Evolutionary conservation across 2,329 filamentous ascomycete genomes (phyloP), one percentile per base, ranked within the genome.

Genomic region (Apiospora koreana): DNA sequence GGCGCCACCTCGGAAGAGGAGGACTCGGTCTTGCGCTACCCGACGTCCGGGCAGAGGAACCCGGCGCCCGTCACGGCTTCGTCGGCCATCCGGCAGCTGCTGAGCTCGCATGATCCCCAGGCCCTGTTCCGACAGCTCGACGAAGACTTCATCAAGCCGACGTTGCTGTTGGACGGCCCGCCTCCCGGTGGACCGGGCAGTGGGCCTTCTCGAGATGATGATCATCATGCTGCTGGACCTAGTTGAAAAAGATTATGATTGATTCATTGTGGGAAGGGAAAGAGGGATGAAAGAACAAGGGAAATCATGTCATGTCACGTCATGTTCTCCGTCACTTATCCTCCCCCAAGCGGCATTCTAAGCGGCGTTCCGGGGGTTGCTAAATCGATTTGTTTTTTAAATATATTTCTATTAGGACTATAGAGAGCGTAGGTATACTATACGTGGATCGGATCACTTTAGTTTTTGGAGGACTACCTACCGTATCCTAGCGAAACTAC

Each of bases 111-210:
- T 67, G 96, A 99, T 79, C 94, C 97, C 62, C 93, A 93, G 12
- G 94, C 93, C 64, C 89, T 97, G 83, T 97, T 99, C 81, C 91
- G 91, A 75, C 95, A 97, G 82, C 84, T 99, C 71, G 96, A 99
- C 80, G 96, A 99, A 81, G 94, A 95, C 72, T 98, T 94, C 80
- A 95, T 98, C 81, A 98, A 98, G 85, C 95, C 95, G 23, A 93
- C 92, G 78, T 83, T 98, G 69, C 81, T 98, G 74, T 87, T 98
- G 25, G 95, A 98, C 81, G 92, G 92, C 8, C 65, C 71, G 1
- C 12, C 25, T 3, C 66, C 66, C 21, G 69, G 70, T 6, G 68
- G 65, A 1, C 41, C 41, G n/a, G 45, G 54, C 10, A 28, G 31
- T 23, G 54, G 54, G 28, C 25, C 77, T 18, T 18, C 41, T 64